A percentile compares a stretch with the other conserved stretches of the same genome.
These are phyloP conservation scores for Jaltomata sinuosa DNA, from an alignment of 257 asterid genomes.

Conservation along the genomic window DNA sequence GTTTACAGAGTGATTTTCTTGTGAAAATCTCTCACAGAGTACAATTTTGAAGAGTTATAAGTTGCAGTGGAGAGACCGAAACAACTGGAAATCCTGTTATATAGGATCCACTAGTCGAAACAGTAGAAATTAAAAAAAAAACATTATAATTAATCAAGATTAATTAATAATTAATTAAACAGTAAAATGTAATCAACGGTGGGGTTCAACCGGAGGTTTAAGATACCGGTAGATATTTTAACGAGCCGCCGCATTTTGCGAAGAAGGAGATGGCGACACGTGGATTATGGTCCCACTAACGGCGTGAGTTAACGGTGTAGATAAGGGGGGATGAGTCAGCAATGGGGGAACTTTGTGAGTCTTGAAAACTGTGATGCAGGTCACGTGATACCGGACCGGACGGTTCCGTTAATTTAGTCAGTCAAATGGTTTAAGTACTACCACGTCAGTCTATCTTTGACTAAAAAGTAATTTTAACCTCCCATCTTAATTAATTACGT, in stretches of 20 bases:
- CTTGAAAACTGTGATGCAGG: slow-evolving; percentile 20
- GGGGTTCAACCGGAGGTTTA: not conserved
- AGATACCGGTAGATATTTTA: slow-evolving; percentile 20
- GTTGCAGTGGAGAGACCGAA: slow-evolving; percentile 38
- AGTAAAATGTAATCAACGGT: not conserved
- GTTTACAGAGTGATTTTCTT: not conserved
- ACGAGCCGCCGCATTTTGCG: slow-evolving; percentile 65
- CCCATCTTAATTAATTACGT: not conserved
- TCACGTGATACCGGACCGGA: slow-evolving; percentile 42
- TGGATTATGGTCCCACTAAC: slow-evolving; percentile 2
- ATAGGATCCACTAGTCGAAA: slow-evolving; percentile 36
- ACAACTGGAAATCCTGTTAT: slow-evolving; percentile 27
- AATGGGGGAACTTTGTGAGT: not conserved
- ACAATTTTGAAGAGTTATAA: not conserved
- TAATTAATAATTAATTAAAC: not conserved
- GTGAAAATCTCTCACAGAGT: not conserved
- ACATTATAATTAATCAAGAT: not conserved
- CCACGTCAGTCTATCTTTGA: slow-evolving; percentile 35
- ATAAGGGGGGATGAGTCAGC: not conserved
- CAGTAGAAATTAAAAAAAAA: not conserved
- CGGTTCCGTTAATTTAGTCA: slow-evolving; percentile 44
- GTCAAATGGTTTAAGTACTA: slow-evolving; percentile 23
- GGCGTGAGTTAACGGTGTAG: not conserved
- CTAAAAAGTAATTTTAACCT: slow-evolving; percentile 8
- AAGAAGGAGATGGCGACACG: slow-evolving; percentile 22